phyloP scores from a whole-genome alignment of 768 basidiomycete species.

The Neoboletus brunneissimus region DNA sequence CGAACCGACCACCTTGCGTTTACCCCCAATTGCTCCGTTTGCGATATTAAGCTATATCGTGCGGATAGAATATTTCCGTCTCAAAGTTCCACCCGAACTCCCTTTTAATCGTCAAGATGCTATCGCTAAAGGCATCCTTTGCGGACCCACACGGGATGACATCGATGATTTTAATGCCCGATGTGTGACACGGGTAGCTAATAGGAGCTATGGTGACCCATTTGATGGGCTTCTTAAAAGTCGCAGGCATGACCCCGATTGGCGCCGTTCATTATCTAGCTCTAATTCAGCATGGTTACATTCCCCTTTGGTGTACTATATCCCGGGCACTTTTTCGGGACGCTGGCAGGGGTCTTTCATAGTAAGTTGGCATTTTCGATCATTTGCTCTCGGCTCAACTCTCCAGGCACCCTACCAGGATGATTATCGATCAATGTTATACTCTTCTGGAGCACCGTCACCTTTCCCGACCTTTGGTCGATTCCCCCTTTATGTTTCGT shows the following conservation, averaged over 20 bases:
- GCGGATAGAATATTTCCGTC: slow-evolving; percentile 36
- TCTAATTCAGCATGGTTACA: neutral
- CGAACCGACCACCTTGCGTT: slow-evolving; percentile 25
- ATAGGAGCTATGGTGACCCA: slow-evolving; percentile 18
- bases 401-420: slow-evolving; percentile 39
- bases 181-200: slow-evolving; percentile 41
- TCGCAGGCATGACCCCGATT: slow-evolving; percentile 31
- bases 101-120: slow-evolving; percentile 38
- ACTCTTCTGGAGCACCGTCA: slow-evolving; percentile 32
- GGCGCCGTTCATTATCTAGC: slow-evolving; percentile 23
- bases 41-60: slow-evolving; percentile 49
- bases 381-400: neutral
- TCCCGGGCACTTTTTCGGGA: slow-evolving; percentile 44
- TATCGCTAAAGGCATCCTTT: slow-evolving; percentile 20
- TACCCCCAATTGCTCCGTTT: slow-evolving; percentile 45
- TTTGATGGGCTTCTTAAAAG: slow-evolving; percentile 25
- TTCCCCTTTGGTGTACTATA: slow-evolving; percentile 31
- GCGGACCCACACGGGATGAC: slow-evolving; percentile 48
- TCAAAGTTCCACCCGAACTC: slow-evolving; percentile 41
- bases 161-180: slow-evolving; percentile 40
- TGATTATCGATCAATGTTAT: slow-evolving; percentile 39
- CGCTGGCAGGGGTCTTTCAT: slow-evolving; percentile 50
- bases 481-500: slow-evolving; percentile 45
- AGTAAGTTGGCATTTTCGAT: slow-evolving; percentile 30
- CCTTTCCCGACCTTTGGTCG: slow-evolving; percentile 37